A percentile compares a stretch with the other conserved stretches of the same genome.
These are phyloP conservation scores for Neurospora tetrasperma DNA, from an alignment of 495 filamentous ascomycete species.

Conservation along the genomic window DNA sequence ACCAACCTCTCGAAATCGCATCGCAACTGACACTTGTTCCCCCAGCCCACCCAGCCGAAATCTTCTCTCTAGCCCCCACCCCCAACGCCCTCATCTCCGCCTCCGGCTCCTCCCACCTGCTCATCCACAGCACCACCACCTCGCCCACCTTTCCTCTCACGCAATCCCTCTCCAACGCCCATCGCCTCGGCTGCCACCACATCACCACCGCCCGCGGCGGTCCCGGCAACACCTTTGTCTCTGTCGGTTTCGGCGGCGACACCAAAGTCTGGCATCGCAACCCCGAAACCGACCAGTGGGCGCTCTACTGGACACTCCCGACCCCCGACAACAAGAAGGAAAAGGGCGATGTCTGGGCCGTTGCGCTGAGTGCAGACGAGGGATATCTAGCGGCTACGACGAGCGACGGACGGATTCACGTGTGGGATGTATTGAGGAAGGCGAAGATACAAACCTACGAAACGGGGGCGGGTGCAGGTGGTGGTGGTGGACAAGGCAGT, in stretches of 20 bases:
- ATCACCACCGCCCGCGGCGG: constrained; percentile 48
- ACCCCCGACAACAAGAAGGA: constrained; percentile 25
- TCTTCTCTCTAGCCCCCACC: constrained; percentile 84
- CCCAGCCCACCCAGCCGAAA: constrained; percentile 73
- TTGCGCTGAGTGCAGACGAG: constrained; percentile 74
- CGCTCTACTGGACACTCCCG: constrained; percentile 25
- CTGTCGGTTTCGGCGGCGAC: constrained; percentile 79
- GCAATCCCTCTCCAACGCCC: constrained; percentile 65
- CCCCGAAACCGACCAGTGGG: constrained; percentile 42
- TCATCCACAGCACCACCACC: constrained; percentile 63
- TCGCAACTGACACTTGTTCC: no score
- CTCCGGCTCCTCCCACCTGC: constrained; percentile 69
- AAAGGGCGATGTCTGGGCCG: constrained; percentile 69
- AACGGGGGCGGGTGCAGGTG: constrained; percentile 60
- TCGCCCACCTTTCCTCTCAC: constrained; percentile 59
- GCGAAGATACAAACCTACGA: constrained; percentile 64
- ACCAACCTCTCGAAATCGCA: no score
- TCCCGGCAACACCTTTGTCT: constrained; percentile 61
- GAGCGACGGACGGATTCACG: constrained; percentile 73
- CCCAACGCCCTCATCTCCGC: constrained; percentile 64
- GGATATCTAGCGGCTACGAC: constrained; percentile 72
- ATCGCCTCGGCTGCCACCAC: constrained; percentile 85
- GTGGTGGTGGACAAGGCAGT: not conserved
- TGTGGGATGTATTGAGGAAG: constrained; percentile 59
- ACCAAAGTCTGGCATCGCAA: constrained; percentile 63